A percentile compares a stretch with the other conserved stretches of the same genome.
These are phyloP conservation scores for Mucor sp. DNA, from an alignment of 371 early-diverging fungal genomes.

Conservation along the genomic window DNA sequence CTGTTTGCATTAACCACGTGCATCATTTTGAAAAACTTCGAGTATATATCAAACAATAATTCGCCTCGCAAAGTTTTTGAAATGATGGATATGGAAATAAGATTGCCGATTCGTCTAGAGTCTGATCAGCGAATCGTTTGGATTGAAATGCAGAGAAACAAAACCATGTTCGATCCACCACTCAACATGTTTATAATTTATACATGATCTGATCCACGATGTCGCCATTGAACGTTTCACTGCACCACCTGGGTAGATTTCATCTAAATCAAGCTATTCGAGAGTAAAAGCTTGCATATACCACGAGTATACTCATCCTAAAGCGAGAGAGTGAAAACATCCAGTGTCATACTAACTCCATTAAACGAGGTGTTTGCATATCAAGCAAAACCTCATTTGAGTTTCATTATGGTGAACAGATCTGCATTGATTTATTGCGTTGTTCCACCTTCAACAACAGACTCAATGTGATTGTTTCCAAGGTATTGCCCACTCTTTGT, in stretches of 20 bases:
- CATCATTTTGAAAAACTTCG: not conserved
- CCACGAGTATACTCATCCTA: not conserved
- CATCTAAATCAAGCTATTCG: not conserved
- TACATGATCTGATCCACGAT: not conserved
- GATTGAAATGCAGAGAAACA: not conserved
- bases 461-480: too few relatives aligned
- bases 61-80: not conserved
- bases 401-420: too few relatives aligned
- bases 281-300: not conserved
- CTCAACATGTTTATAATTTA: not conserved
- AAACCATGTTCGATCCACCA: not conserved
- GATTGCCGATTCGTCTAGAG: not conserved
- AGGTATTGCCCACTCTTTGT: too few relatives aligned
- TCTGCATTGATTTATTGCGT: too few relatives aligned
- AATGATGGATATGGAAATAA: not conserved
- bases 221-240: not conserved
- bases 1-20: not conserved
- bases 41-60: too few relatives aligned
- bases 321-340: not conserved
- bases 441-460: too few relatives aligned
- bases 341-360: too few relatives aligned
- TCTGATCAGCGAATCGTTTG: not conserved
- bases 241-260: not conserved
- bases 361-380: too few relatives aligned
- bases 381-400: too few relatives aligned